Evolutionary conservation across 768 basidiomycete species (phyloP).

Genomic region (Boletellus emodensis): DNA sequence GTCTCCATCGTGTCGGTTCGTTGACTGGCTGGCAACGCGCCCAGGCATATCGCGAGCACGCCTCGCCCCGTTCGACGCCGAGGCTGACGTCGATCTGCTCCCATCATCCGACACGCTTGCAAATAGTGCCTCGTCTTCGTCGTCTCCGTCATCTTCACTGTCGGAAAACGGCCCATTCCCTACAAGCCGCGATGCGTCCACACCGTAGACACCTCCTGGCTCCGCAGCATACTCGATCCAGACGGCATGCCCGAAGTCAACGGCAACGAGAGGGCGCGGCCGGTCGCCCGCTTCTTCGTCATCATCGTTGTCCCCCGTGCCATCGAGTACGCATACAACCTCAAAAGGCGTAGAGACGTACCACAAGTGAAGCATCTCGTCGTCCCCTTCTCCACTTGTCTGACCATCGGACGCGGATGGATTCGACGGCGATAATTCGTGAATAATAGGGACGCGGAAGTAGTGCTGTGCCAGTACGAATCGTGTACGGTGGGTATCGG

Average conservation of each 20-base stretch:
- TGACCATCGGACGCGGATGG: neutral
- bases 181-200: constrained; percentile 26
- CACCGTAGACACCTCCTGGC: constrained; percentile 26
- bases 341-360: constrained; percentile 70
- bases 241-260: constrained; percentile 85
- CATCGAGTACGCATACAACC: constrained; percentile 61
- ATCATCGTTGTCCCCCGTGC: constrained; percentile 26
- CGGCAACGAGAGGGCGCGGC: constrained; percentile 69
- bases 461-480: constrained; percentile 75
- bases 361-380: constrained; percentile 64
- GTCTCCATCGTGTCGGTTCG: constrained; percentile 15
- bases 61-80: constrained; percentile 2
- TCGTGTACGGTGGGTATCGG: constrained; percentile 52
- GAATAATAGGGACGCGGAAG: constrained; percentile 60
- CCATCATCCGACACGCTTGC: constrained; percentile 10
- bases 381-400: constrained; percentile 32
- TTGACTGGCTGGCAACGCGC: constrained; percentile 4
- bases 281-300: constrained; percentile 39
- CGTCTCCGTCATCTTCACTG: constrained; percentile 27
- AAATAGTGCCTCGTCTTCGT: constrained; percentile 15
- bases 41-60: neutral
- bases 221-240: constrained; percentile 63
- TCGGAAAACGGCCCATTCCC: constrained; percentile 26
- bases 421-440: constrained; percentile 14
- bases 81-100: neutral